Evolutionary conservation across 306 rosid genomes (phyloP), one percentile per base, ranked within the genome.

Genomic region (Astragalus glycyphyllos): DNA sequence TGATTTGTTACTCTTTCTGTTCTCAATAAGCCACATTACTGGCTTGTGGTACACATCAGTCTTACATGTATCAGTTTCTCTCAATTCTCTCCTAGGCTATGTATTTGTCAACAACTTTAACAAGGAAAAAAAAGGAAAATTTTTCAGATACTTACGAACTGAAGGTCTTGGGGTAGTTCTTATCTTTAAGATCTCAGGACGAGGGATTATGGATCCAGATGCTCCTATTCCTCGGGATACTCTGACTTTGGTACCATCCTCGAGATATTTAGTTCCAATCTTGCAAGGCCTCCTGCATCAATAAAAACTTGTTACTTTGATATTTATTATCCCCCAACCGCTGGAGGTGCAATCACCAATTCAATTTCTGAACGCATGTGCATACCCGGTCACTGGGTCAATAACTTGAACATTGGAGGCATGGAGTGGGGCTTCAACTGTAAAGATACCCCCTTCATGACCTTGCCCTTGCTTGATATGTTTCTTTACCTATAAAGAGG

Each of bases 391-490:
- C 15, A 79, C 88, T 62, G 96, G 92, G 64, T 94, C 98, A 84
- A 87, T 2, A 76, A 87, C 88, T 80, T 90, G 96, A 59, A 94
- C 96, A 59, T 90, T 94, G 16, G 96, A 94, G 65, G 75, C 97
- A 80, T 94, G 98, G 32, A 94, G 61, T 9, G 98, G 97, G 50
- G 96, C 98, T 89, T 93, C 98, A 13, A 93, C 97, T 0, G 94
- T 63, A 79, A 93, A 93, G 58, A 93, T 93, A 15, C 98, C 97
- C 46, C 98, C 98, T 80, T 93, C 98, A 58, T 90, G 96, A 14
- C 98, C 98, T 74, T 88, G 97, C 48, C 98, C 98, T 86, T 90
- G 97, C 77, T 90, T 90, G 38, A 93, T 90, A 74, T 93, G 98
- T 78, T 93, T 93, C 84, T 93, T 90, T 26, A 90, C 90, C 98